Evolutionary conservation across 768 basidiomycete genomes (phyloP), one percentile per base, ranked within the genome.

Genomic region (Suillus decipiens): DNA sequence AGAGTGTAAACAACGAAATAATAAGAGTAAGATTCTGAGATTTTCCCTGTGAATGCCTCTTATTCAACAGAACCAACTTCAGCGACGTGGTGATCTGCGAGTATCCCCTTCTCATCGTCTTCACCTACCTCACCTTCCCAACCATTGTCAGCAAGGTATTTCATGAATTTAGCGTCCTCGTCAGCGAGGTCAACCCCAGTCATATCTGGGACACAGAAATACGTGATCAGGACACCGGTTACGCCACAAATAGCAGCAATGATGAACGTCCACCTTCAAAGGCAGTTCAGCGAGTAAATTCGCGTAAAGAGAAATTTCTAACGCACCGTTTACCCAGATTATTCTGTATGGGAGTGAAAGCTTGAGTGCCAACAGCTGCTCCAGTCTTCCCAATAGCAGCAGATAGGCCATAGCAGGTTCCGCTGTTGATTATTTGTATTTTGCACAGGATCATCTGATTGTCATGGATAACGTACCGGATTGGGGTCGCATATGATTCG

Each of bases 301-400:
- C 14, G 57, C 37, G 55, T 17, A 53, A 31, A 58, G 59, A 61
- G 61, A 55, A 31, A 33, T 0, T 59, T 22, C 5, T 51, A 57
- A 72, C 77, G 51, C 68, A 84, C 84, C 80, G 82, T 69, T 88
- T 85, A 15, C 89, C 89, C n/a, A 89, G 82, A 69, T 88, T 80
- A 61, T 77, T 76, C 68, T 87, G 85, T 64, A 90, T 88, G 4
- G 88, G 88, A 3, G 86, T 88, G 71, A 89, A 89, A 1, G 82
- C 86, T 68, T 89, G 87, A 0, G 86, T 88, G 10, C 89, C 88
- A 58, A 89, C 63, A n/a, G 86, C 89, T 22, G 89, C 90, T 5
- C 90, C 90, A 2, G 86, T 78, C 69, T 89, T 90, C 10, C 88
- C 88, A 8, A 90, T 75, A 0, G 87, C 87, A 9, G 88, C 88